A percentile compares a stretch with the other conserved stretches of the same genome.
These are phyloP conservation scores for Potentilla sterilis DNA, from an alignment of 306 rosid genomes.

Conservation along the genomic window DNA sequence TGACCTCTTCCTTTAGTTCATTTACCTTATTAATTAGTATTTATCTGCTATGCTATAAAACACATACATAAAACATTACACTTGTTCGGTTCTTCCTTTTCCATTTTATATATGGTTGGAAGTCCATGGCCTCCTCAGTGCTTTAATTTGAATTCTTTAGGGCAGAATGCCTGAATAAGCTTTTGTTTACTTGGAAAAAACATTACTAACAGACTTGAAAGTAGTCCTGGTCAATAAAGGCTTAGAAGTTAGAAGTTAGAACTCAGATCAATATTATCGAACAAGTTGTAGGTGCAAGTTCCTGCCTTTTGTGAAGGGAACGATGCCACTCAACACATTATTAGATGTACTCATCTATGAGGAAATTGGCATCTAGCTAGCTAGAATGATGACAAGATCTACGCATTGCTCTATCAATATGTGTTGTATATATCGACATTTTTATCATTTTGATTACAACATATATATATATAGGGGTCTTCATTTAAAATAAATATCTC, in stretches of 20 bases:
- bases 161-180: not conserved
- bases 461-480: too few relatives aligned
- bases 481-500: too few relatives aligned
- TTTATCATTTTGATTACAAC: too few relatives aligned
- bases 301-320: not conserved
- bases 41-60: not conserved
- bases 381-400: not conserved
- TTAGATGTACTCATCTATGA: not conserved
- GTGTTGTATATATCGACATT: too few relatives aligned
- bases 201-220: not conserved
- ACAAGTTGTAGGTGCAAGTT: not conserved
- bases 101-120: not conserved
- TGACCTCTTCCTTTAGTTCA: too few relatives aligned
- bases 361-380: not conserved
- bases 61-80: not conserved
- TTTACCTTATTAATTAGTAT: too few relatives aligned
- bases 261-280: not conserved
- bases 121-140: not conserved
- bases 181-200: not conserved
- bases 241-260: too few relatives aligned
- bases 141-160: not conserved
- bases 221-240: constrained; percentile 7
- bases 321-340: not conserved
- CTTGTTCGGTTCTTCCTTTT: not conserved
- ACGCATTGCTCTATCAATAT: too few relatives aligned